Evolutionary conservation across 2,329 filamentous ascomycete species (phyloP).

Genomic region (Rutstroemia sp.): DNA sequence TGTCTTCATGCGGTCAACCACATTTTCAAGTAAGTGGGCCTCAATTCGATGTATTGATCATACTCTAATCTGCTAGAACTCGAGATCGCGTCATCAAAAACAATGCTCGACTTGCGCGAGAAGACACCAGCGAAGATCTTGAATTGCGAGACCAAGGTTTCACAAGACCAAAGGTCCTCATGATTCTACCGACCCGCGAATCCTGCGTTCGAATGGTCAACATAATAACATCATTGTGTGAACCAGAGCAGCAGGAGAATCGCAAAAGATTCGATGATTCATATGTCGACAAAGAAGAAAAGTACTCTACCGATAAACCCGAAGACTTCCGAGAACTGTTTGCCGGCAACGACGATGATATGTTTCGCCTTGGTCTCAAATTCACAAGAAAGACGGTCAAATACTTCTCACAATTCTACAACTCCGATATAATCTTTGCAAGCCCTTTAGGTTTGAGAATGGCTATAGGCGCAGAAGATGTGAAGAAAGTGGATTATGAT

Average conservation of each 20-base stretch:
- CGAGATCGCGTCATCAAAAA: slow-evolving; percentile 90
- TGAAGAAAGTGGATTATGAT: slow-evolving; percentile 70
- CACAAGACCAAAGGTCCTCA: slow-evolving; percentile 85
- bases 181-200: slow-evolving; percentile 82
- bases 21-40: slow-evolving; percentile 62
- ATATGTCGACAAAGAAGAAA: slow-evolving; percentile 63
- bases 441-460: slow-evolving; percentile 85
- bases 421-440: slow-evolving; percentile 88
- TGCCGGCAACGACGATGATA: slow-evolving; percentile 91
- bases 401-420: slow-evolving; percentile 92
- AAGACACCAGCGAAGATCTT: slow-evolving; percentile 54
- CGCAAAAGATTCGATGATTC: slow-evolving; percentile 84
- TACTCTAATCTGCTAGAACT: slow-evolving; percentile 44
- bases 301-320: slow-evolving; percentile 66
- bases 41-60: neutral
- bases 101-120: slow-evolving; percentile 68
- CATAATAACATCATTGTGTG: slow-evolving; percentile 65
- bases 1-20: slow-evolving; percentile 88
- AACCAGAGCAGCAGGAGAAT: slow-evolving; percentile 90
- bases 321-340: slow-evolving; percentile 87
- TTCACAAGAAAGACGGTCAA: slow-evolving; percentile 95
- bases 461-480: slow-evolving; percentile 69
- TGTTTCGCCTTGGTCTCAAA: slow-evolving; percentile 93
- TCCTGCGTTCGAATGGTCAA: slow-evolving; percentile 75
- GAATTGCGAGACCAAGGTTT: slow-evolving; percentile 92